Evolutionary conservation across 202 grass and related monocot genomes (phyloP), one percentile per base, ranked within the genome.

Genomic region (Zoysia matrella): DNA sequence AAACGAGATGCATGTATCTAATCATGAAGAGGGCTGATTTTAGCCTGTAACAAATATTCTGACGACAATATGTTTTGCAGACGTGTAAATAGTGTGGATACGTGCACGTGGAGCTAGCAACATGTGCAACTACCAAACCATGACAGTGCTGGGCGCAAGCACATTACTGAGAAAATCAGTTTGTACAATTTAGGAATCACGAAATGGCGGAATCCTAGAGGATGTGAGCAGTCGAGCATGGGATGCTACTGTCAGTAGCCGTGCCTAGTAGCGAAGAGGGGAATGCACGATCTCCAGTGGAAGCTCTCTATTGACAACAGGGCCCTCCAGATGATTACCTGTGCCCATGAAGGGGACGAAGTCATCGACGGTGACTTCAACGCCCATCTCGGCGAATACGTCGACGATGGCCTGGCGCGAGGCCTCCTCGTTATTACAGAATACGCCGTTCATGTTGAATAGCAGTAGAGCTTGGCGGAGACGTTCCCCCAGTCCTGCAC

Each of bases 381-480:
- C 92, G 54, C 96, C 92, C 85, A 99, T 92, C 70, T 93, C 96
- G 8, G 96, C 89, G 81, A 95, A 99, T 61, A 99, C 74, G 52
- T 94, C 93, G 4, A 99, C 96, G 51, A 62, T 93, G 49, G 96
- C 96, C 67, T 84, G 77, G 18, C 89, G 87, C 67, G 96, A 99
- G 5, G 83, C 87, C 83, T 95, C 93, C 88, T 96, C 96, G 78
- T 93, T 99, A 83, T 99, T 80, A 84, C 96, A 99, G 72, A 99
- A 89, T 51, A 95, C 96, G 80, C 93, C 91, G 61, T 99, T 92
- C 96, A 99, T 99, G 71, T 99, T 93, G 74, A 99, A 99, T 74
- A 99, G 91, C 78, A 99, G 30, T 36, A 36, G 30, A 36, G 30
- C 30, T 36, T 93, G 43, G 93, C 96, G 1, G 96, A 93, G 11